phyloP scores from a whole-genome alignment of 192 early-diverging fungal genomes.

The Backusella mclennaniae region DNA sequence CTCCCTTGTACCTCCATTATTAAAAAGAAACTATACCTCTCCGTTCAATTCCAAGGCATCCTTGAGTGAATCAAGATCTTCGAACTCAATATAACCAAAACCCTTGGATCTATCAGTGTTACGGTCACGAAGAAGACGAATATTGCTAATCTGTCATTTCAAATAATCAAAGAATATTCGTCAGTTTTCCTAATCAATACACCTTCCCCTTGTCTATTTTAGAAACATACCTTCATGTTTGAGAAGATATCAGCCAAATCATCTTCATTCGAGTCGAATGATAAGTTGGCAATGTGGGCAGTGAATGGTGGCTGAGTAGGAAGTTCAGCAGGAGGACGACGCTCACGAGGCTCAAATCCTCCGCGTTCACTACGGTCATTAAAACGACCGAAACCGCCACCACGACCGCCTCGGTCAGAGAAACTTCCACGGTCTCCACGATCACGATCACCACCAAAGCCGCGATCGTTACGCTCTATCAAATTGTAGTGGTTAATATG shows the following conservation, averaged over 20 bases:
- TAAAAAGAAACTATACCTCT: constrained; percentile 32
- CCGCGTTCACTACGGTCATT: constrained; percentile 36
- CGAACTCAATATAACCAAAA: constrained; percentile 96
- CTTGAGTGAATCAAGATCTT: constrained; percentile 77
- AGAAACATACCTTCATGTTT: constrained; percentile 56
- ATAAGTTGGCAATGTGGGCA: constrained; percentile 88
- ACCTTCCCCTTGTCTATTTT: not conserved
- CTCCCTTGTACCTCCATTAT: not conserved
- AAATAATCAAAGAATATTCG: not conserved
- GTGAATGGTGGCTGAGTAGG: constrained; percentile 89
- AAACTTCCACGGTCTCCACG: constrained; percentile 26
- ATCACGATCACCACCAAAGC: constrained; percentile 19
- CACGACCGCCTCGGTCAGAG: constrained; percentile 7
- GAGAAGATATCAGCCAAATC: constrained; percentile 75
- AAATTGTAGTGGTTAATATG: constrained; percentile 3
- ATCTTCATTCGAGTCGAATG: constrained; percentile 77
- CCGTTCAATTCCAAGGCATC: constrained; percentile 70
- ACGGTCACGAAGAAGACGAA: constrained; percentile 82
- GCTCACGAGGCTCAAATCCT: constrained; percentile 37
- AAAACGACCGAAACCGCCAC: constrained; percentile 21
- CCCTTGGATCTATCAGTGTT: constrained; percentile 83
- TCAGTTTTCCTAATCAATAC: not conserved
- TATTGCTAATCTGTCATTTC: constrained; percentile 59
- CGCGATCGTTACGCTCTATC: constrained; percentile 15
- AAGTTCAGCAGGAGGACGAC: constrained; percentile 56